Percentiles rank a stretch among this genome's conserved stretches.
These are phyloP conservation scores for Verticillium klebahnii DNA, from an alignment of 2,329 filamentous ascomycete species.

Conservation along the genomic window DNA sequence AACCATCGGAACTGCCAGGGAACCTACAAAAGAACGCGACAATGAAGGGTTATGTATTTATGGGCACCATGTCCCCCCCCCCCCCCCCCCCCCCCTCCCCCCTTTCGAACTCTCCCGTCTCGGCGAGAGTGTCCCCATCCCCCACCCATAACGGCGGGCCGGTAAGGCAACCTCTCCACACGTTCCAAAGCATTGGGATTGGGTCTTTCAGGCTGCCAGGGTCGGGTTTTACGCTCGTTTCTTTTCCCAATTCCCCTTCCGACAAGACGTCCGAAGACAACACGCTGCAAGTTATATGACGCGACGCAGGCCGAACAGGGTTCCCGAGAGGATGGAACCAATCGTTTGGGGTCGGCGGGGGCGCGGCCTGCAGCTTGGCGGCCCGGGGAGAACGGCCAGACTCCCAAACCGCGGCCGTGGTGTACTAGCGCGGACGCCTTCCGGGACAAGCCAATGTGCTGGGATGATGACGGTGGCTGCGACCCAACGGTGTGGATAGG, in stretches of 20 bases:
- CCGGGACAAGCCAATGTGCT: neutral
- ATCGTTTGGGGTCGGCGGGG: neutral
- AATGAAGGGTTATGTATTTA: neutral
- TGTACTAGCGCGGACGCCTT: neutral
- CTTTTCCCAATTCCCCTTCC: neutral
- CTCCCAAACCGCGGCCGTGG: neutral
- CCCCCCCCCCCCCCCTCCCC: too few species aligned
- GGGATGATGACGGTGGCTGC: neutral
- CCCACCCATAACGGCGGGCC: neutral
- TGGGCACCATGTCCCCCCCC: neutral
- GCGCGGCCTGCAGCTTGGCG: neutral
- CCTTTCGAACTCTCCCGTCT: neutral
- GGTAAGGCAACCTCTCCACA: neutral
- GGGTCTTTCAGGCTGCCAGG: neutral
- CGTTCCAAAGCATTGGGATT: neutral
- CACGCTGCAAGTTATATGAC: neutral
- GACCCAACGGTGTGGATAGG: neutral
- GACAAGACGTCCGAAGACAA: neutral
- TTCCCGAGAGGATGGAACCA: neutral
- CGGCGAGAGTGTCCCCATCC: neutral
- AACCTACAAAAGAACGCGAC: neutral
- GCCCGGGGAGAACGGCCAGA: neutral
- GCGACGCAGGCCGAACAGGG: neutral
- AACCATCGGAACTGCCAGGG: neutral
- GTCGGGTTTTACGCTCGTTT: neutral